phyloP scores from a whole-genome alignment of 2,329 filamentous ascomycete genomes.

The Neofusicoccum cordaticola region DNA sequence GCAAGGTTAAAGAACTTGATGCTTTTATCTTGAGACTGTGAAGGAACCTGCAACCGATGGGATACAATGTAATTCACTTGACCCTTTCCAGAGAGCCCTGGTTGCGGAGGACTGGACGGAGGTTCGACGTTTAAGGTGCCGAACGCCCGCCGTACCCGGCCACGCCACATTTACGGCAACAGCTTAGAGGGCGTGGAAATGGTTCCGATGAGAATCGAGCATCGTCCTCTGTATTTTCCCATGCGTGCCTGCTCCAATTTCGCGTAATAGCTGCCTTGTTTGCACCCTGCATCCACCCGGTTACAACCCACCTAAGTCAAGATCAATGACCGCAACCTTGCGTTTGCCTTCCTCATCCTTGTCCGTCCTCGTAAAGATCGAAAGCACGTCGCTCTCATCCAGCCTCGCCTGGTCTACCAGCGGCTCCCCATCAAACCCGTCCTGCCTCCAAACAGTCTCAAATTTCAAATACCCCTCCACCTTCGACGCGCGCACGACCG shows the following conservation, averaged over 20 bases:
- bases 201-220: too few species aligned
- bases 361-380: constrained; percentile 11
- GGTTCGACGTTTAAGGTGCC: background rate
- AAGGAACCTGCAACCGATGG: too few species aligned
- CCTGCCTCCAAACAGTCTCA: background rate
- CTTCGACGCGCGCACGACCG: background rate
- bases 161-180: background rate
- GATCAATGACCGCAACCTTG: constrained; percentile 4
- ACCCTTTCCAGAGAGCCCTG: background rate
- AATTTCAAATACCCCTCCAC: background rate
- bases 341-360: background rate
- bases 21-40: background rate
- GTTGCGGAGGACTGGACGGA: constrained; percentile 8
- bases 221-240: too few species aligned
- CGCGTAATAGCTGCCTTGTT: too few species aligned
- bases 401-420: constrained; percentile 2
- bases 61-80: too few species aligned
- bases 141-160: background rate
- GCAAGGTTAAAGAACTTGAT: background rate
- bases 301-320: background rate
- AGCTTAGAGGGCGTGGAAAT: too few species aligned
- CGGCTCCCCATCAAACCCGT: constrained; percentile 4
- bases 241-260: too few species aligned
- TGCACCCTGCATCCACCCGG: too few species aligned
- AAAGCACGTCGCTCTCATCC: background rate